Base-by-base conservation (phyloP, 2,329 filamentous ascomycete species). In the Trichoderma citrinoviride region DNA sequence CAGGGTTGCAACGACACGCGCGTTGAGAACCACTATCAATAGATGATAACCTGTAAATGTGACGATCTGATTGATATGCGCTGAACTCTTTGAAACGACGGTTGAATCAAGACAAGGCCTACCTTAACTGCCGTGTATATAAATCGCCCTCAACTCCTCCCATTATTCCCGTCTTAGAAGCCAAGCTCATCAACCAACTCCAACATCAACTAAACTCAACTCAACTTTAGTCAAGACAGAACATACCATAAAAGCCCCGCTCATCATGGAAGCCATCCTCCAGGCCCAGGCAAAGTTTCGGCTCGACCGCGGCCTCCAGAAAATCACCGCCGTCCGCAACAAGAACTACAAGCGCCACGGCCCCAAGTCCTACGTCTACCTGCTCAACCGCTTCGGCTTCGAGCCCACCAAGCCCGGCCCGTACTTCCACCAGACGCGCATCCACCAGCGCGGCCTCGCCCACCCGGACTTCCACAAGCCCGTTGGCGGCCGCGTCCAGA, bases 261-360 rank as follows among this genome's bases (percentile, higher is more conserved):
- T 4, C 23, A 41, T 4, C 23, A 60, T 61, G 46, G 57, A 61
- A 47, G 47, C 47, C 23, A 52, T 61, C 33, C 52, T 61, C 47
- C 47, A 61, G 19, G 57, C 47, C 23, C 57, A 61, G 23, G n/a
- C 46, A 23, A 61, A 61, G 23, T 61, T 61, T 33, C 12, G 47
- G 21, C 57, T 61, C 23, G 57, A 61, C 21, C 57, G 57, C 57
- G 57, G 57, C 37, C 57, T 61, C 21, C 25, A 19, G 46, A 61
- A 61, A 25, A 43, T 61, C 47, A 52, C 14, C 19, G 57, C 57
- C 37, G 25, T 61, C 15, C 57, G 57, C 21, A 61, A 61, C 47
- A 41, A 61, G n/a, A 61, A 61, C 57, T 61, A 61, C 17, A 61
- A 61, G 57, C 57, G 57, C 47, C 46, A 61, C 33, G 57, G 57